Base-by-base conservation (phyloP, 495 filamentous ascomycete species). In the Neurospora sp. region DNA sequence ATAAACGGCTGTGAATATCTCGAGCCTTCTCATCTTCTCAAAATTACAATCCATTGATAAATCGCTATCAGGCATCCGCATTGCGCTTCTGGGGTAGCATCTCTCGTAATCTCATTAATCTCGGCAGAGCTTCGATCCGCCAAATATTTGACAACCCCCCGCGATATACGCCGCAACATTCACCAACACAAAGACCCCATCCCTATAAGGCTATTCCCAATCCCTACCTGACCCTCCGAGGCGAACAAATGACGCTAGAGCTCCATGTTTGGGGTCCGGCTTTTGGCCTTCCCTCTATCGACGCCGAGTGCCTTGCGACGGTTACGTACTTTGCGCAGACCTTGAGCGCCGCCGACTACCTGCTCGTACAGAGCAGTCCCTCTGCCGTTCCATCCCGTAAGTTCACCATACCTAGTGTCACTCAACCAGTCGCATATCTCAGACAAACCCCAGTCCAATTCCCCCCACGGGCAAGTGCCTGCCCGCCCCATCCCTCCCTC, bases 181-280 rank as follows among this genome's bases (percentile, higher is more conserved):
- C 3, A 65, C 35, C 27, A 65, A 65, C 27, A 27, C 14, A 65
- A 35, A 35, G 14, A 65, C 14, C 31, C 27, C 53, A 65, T 65
- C 53, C 53, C 8, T 65, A 65, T 65, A 65, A 35, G 53, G 17
- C 53, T 27, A 73, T 68, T 17, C 38, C 59, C 17, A 69, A 40
- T 68, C 38, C 53, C n/a, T 41, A 65, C 53, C 53, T 35, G 53
- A 65, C 53, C 53, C 53, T 65, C 53, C 53, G 53, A 65, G 35
- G 53, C 53, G 35, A 65, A 65, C 20, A 31, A 41, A 75, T 75
- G 74, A 70, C 89, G 73, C 84, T 97, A 16, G 89, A 94, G 86
- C 88, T 98, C 45, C 92, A 97, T 80, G 87, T 97, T 74, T 97
- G 93, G 93, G 94, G 96, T 48, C 92, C 94, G 40, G 94, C 91